Conservation (phyloP, 306 rosid species). For the Sphenostylis stenocarpa region DNA sequence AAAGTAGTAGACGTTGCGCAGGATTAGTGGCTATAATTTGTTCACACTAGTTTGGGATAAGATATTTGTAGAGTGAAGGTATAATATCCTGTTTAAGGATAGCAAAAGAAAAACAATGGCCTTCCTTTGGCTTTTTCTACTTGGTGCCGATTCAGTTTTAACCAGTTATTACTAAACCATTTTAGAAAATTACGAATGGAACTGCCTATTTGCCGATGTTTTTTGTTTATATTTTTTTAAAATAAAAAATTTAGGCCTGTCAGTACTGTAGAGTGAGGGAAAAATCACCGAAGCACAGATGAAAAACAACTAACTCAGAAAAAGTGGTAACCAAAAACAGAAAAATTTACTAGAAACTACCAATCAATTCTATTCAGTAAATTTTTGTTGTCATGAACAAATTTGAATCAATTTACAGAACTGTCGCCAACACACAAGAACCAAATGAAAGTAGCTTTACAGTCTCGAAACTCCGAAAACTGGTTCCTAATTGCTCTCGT, state of each 20-base stretch:
- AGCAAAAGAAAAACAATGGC: neutral
- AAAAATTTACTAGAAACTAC: neutral
- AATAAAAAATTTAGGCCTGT: neutral
- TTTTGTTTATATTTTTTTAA: too few species aligned
- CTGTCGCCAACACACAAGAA: slow-evolving; percentile 18
- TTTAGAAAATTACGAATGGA: neutral
- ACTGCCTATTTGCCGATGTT: neutral
- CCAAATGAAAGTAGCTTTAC: slow-evolving; percentile 15
- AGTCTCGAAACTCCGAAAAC: slow-evolving; percentile 23
- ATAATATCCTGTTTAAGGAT: slow-evolving; percentile 16
- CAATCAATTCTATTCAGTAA: slow-evolving; percentile 30
- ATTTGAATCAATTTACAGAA: slow-evolving; percentile 22
- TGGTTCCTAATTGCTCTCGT: slow-evolving; percentile 23
- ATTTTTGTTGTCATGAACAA: slow-evolving; percentile 24
- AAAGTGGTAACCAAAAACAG: neutral
- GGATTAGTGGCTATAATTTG: slow-evolving; percentile 35
- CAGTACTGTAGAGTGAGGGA: neutral
- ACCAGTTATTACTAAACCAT: neutral
- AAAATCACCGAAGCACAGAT: neutral
- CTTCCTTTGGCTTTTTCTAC: slow-evolving; percentile 22
- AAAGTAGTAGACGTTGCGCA: neutral
- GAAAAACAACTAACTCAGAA: neutral
- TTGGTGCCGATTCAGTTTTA: neutral
- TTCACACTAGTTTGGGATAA: slow-evolving; percentile 35
- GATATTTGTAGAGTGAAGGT: slow-evolving; percentile 27